phyloP scores from a whole-genome alignment of 2,329 filamentous ascomycete genomes.

The Trichoderma atrobrunneum region DNA sequence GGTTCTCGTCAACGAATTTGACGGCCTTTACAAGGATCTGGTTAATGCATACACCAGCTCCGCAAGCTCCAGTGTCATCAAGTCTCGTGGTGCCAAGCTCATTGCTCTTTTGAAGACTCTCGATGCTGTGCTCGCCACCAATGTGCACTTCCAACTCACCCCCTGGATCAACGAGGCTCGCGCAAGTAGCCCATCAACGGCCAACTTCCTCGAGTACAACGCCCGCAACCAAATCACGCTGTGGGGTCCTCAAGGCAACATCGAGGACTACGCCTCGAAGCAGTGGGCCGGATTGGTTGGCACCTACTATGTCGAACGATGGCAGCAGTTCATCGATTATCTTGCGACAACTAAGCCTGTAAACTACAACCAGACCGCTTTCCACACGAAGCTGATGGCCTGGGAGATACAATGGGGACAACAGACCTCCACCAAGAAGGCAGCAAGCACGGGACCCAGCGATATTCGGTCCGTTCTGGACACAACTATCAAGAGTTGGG shows the following conservation, averaged over 20 bases:
- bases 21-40: constrained; percentile 37
- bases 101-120: constrained; percentile 36
- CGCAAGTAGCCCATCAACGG: constrained; percentile 25
- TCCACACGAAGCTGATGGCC: constrained; percentile 8
- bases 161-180: constrained; percentile 42
- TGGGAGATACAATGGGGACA: constrained; percentile 15
- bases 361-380: constrained; percentile 19
- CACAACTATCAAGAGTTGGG: background rate
- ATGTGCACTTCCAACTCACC: constrained; percentile 41
- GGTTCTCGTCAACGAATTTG: constrained; percentile 46
- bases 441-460: background rate
- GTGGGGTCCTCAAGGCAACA: constrained; percentile 47
- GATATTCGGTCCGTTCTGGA: background rate
- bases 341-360: constrained; percentile 24
- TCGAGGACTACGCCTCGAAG: constrained; percentile 50
- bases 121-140: constrained; percentile 41
- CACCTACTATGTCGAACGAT: constrained; percentile 46
- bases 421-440: background rate
- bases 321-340: constrained; percentile 45
- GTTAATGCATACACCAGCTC: constrained; percentile 30
- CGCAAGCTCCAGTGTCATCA: constrained; percentile 25
- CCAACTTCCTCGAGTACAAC: constrained; percentile 43
- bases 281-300: constrained; percentile 46
- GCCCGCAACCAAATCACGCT: constrained; percentile 50
- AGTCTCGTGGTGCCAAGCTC: constrained; percentile 30